A percentile compares a stretch with the other conserved stretches of the same genome.
Conservation (phyloP, 2,329 filamentous ascomycete species). For the Lachnellula occidentalis region DNA sequence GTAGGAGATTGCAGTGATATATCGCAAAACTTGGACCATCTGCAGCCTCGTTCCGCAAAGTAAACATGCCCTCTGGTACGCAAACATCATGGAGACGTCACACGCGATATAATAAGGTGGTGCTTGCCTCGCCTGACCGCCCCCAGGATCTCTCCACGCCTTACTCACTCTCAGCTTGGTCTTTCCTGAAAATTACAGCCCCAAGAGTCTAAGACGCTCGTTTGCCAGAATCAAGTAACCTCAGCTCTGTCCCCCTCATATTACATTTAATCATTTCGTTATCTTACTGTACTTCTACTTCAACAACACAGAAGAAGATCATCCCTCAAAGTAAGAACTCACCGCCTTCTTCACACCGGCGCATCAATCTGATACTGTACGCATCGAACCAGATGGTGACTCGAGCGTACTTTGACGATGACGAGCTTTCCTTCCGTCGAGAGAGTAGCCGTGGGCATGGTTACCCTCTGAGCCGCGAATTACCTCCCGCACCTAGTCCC, state of each 20-base stretch:
- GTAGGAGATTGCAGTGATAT: background rate
- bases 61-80: background rate
- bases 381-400: constrained; percentile 15
- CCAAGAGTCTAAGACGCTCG: constrained; percentile 1
- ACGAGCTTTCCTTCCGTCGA: constrained; percentile 23
- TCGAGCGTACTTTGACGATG: constrained; percentile 21
- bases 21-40: background rate
- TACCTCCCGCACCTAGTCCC: constrained; percentile 10
- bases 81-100: constrained; percentile 18
- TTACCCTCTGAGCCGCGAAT: constrained; percentile 24
- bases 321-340: background rate
- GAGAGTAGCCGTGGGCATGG: constrained; percentile 19
- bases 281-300: background rate
- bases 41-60: background rate
- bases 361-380: background rate
- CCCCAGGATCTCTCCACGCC: constrained; percentile 11
- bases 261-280: background rate
- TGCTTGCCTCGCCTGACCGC: constrained; percentile 15
- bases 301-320: background rate
- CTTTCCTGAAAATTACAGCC: background rate
- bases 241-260: background rate
- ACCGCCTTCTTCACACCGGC: background rate
- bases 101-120: constrained; percentile 17
- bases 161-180: constrained; percentile 4
- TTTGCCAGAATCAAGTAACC: constrained; percentile 2